phyloP scores from a whole-genome alignment of 2,329 filamentous ascomycete genomes.

The Domatiomyces catenatus region DNA sequence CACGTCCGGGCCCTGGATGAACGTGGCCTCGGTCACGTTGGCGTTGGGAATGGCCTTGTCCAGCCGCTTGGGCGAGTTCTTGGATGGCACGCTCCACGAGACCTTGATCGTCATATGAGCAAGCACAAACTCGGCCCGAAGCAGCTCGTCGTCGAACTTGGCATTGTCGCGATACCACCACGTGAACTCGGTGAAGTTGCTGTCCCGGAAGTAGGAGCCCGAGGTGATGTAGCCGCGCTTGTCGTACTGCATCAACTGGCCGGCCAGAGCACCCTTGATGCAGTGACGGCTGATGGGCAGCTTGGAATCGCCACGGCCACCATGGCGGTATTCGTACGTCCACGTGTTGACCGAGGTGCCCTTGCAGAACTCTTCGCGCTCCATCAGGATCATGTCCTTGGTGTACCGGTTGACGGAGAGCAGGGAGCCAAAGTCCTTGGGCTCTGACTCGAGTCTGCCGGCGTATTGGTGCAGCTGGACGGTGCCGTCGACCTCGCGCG shows the following conservation, averaged over 20 bases:
- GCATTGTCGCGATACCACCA: constrained; percentile 41
- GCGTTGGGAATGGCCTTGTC: constrained; percentile 42
- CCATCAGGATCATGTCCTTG: constrained; percentile 3
- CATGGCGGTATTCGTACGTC: constrained; percentile 30
- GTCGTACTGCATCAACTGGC: constrained; percentile 38
- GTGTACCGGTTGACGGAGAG: constrained; percentile 35
- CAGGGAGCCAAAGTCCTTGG: constrained; percentile 27
- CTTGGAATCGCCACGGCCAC: constrained; percentile 16
- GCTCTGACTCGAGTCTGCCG: constrained; percentile 31
- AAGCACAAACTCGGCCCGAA: constrained; percentile 39
- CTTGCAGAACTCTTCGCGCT: constrained; percentile 29
- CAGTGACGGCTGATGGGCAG: constrained; percentile 34
- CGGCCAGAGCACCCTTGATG: constrained; percentile 29
- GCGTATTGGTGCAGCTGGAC: constrained; percentile 28
- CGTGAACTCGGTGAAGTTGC: constrained; percentile 38
- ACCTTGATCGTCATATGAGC: constrained; percentile 40
- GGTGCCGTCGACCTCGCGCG: constrained; percentile 18
- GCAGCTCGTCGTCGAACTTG: constrained; percentile 39
- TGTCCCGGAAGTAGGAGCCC: constrained; percentile 39
- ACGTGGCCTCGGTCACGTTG: constrained; percentile 39
- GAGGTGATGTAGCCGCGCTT: constrained; percentile 37
- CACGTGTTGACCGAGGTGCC: constrained; percentile 31
- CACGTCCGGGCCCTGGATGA: constrained; percentile 37
- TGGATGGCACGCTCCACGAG: constrained; percentile 39
- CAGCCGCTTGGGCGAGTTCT: constrained; percentile 32